A percentile compares a stretch with the other conserved stretches of the same genome.
Evolutionary conservation across 1,284 basidiomycete genomes (phyloP).

Genomic region (Tilletia walkeri): DNA sequence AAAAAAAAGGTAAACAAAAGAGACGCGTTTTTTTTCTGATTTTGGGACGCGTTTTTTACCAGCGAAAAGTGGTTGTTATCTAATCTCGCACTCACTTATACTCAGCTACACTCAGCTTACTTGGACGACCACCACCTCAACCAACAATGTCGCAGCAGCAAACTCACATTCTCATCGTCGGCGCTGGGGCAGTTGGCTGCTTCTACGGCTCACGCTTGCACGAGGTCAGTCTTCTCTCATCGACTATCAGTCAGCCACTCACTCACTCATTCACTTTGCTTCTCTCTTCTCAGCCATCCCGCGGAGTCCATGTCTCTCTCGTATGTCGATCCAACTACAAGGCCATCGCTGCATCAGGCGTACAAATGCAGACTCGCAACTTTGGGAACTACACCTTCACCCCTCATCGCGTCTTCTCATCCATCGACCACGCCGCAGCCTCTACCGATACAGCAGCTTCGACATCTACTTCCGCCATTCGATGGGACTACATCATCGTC

Average conservation of each 20-base stretch:
- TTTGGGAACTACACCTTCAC: constrained; percentile 58
- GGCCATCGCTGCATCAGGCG: constrained; percentile 52
- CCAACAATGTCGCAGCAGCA: constrained; percentile 11
- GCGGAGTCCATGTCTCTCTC: constrained; percentile 55
- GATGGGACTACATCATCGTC: constrained; percentile 58
- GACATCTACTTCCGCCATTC: not conserved
- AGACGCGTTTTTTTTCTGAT: no score
- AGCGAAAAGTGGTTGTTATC: no score
- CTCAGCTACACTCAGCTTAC: no score
- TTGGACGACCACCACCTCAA: no score
- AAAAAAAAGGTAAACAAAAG: no score
- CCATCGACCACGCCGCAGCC: constrained; percentile 38
- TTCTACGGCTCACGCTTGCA: constrained; percentile 59
- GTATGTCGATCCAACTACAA: constrained; percentile 59
- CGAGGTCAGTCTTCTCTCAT: constrained; percentile 18
- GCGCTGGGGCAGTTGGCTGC: constrained; percentile 59
- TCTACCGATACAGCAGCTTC: not conserved
- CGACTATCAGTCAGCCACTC: not conserved
- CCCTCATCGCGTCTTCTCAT: constrained; percentile 55
- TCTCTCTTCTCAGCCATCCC: not conserved
- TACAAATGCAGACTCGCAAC: constrained; percentile 55
- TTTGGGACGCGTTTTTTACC: no score
- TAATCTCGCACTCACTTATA: no score
- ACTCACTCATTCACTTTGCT: not conserved
- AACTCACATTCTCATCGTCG: constrained; percentile 52